Evolutionary conservation across 371 early-diverging fungal species (phyloP), one percentile per base, ranked within the genome.

Genomic region (Batkoa obscura): DNA sequence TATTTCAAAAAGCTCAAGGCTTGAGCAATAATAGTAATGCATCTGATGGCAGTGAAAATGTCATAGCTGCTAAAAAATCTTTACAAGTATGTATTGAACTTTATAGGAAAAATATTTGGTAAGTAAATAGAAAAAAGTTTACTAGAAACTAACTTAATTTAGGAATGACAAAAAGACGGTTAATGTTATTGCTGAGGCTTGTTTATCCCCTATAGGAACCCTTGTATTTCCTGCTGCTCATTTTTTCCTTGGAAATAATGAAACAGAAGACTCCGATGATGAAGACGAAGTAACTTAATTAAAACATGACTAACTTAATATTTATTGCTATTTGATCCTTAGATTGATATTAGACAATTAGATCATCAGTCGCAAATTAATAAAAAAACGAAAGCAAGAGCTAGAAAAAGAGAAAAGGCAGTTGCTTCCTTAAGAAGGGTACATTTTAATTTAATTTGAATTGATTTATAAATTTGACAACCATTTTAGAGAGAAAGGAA

Each of bases 141-240:
- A 23, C 23, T 23, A 38, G 1, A 58, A 37, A 31, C 34, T 61
- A 60, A 59, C 42, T 50, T 35, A 34, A 37, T 31, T 35, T 49
- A 73, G 75, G 80, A 87, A 93, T 59, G 97, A 95, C 68, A 81
- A 83, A 35, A 94, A 95, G 69, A 94, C 96, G 3, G 93, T 92
- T 62, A 95, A 95, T 69, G 88, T 95, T 33, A 86, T 97, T 66
- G 90, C 91, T 4, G 87, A 91, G 66, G 95, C 93, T 8, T 90
- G 91, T 67, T 89, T 94, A 57, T 90, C 90, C 35, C 83, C 84
- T 23, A 73, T 81, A 33, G 74, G 84, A 61, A 94, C 94, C 66
- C 75, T 97, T 36, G 78, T 84, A 54, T 83, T 88, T 4, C 86
- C 91, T 1, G 95, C 93, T 2, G 66, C 93, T n/a, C 81, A 90